Conservation (phyloP, 345 rosid genomes). For the Limnanthes douglasii region DNA sequence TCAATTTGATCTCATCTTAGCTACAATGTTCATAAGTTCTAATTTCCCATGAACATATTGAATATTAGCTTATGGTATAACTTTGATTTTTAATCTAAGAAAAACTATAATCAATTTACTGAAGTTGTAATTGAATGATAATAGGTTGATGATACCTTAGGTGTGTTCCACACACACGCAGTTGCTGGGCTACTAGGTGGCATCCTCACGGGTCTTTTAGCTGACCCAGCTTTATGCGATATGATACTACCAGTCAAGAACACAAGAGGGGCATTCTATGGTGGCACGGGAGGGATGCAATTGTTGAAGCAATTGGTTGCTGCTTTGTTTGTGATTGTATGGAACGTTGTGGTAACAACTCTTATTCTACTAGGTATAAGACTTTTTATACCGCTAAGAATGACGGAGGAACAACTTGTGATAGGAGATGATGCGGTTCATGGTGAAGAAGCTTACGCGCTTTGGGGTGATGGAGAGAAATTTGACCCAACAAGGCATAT, state of each 20-base stretch:
- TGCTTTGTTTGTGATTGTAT: slow-evolving; percentile 43
- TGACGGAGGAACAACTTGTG: slow-evolving; percentile 63
- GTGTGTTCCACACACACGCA: slow-evolving; percentile 91
- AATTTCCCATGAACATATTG: too few relatives aligned
- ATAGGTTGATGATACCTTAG: slow-evolving; percentile 77
- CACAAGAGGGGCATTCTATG: slow-evolving; percentile 70
- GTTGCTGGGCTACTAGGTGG: slow-evolving; percentile 85
- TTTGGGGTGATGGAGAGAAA: slow-evolving; percentile 96
- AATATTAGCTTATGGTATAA: too few relatives aligned
- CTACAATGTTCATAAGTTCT: too few relatives aligned
- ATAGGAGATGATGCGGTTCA: slow-evolving; percentile 92
- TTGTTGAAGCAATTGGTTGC: slow-evolving; percentile 65
- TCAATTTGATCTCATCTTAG: too few relatives aligned
- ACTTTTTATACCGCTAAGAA: slow-evolving; percentile 57
- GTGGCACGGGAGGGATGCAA: slow-evolving; percentile 51
- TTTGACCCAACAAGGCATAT: slow-evolving; percentile 58
- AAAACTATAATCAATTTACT: background rate
- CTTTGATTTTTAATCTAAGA: background rate
- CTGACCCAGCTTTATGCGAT: slow-evolving; percentile 52
- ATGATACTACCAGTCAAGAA: slow-evolving; percentile 19
- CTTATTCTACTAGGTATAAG: slow-evolving; percentile 40
- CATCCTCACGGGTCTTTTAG: slow-evolving; percentile 63
- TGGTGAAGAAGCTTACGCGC: slow-evolving; percentile 94
- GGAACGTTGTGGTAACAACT: slow-evolving; percentile 58
- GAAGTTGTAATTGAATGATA: too few relatives aligned